Base-by-base conservation (phyloP, 495 filamentous ascomycete genomes). In the Tuber umbilicatum region DNA sequence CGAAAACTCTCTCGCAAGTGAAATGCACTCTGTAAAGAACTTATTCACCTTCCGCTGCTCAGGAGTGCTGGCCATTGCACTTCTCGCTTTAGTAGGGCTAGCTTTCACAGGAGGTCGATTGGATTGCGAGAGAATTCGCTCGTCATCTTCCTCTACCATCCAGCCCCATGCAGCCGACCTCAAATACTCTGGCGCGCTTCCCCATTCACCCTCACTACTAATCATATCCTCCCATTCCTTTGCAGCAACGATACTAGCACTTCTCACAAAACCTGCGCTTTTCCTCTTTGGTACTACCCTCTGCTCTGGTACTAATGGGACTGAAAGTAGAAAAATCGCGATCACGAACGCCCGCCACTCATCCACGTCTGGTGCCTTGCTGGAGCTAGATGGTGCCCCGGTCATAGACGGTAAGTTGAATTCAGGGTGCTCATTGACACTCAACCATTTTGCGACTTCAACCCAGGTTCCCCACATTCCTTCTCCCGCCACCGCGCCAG, bases 321-420 rank as follows among this genome's bases (percentile, higher is more conserved):
- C 78, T 23, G 87, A 88, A 79, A 92, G 84, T 21, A 86, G 86
- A 76, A 96, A 90, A 2, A 97, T 78, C 5, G 91, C 87, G 69
- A 95, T 86, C 7, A 92, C 88, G 70, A 93, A 84, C 6, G 91
- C 90, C 14, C 90, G 92, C 93, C 93, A 97, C 80, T 97, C 94
- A 50, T 82, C 81, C 14, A 77, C 60, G 37, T 75, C 80, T 19
- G 71, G 73, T 16, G 64, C 70, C 42, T 73, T 79, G 17, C n/a
- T 55, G 50, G 73, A 76, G 21, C 73, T 45, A 23, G 77, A 27
- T 42, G 74, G 68, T 45, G 77, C 79, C 31, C 70, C 39, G 37
- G 72, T 64, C 23, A 70, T 45, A 67, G 60, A 41, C 5, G 72
- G 74, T 12, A 76, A 45, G 7, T 40, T 39, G 41, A 31, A 50